These are phyloP conservation scores for Fusarium sublunatum DNA, from an alignment of 2,329 filamentous ascomycete species.

Conservation along the genomic window DNA sequence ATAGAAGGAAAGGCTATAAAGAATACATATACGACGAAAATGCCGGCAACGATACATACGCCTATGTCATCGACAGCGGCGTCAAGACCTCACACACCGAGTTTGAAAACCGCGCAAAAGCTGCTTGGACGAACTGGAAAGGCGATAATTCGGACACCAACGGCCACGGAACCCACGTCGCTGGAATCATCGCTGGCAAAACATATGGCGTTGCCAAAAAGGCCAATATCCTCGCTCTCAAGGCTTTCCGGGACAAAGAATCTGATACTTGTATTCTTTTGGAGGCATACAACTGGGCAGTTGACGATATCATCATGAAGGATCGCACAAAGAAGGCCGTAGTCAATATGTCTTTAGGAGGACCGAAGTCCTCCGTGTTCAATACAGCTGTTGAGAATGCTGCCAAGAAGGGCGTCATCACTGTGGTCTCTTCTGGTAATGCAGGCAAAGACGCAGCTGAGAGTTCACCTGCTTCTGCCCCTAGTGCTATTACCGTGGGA, in stretches of 20 bases:
- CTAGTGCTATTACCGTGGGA: constrained; percentile 45
- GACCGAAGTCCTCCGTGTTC: constrained; percentile 16
- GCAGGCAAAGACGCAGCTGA: constrained; percentile 21
- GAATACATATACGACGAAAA: constrained; percentile 27
- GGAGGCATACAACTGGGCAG: constrained; percentile 51
- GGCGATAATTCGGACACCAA: constrained; percentile 9
- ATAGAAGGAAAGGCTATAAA: constrained; percentile 14
- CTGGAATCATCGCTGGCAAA: constrained; percentile 36
- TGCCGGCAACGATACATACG: constrained; percentile 24
- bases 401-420: constrained; percentile 48
- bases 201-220: constrained; percentile 53
- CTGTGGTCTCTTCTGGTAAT: constrained; percentile 52
- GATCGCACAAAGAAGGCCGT: constrained; percentile 50
- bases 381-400: constrained; percentile 40
- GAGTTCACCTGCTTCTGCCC: constrained; percentile 41
- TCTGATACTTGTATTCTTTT: constrained; percentile 44
- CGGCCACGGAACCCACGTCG: constrained; percentile 38
- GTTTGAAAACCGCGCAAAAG: constrained; percentile 21
- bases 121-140: constrained; percentile 21
- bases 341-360: constrained; percentile 58
- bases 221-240: constrained; percentile 55
- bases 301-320: constrained; percentile 48
- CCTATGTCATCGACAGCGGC: constrained; percentile 32
- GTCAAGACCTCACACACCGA: constrained; percentile 23
- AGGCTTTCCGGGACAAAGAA: constrained; percentile 51